Evolutionary conservation across 75 land plant genomes (phyloP), one percentile per base, ranked within the genome.

Genomic region (Sequoiadendron giganteum): DNA sequence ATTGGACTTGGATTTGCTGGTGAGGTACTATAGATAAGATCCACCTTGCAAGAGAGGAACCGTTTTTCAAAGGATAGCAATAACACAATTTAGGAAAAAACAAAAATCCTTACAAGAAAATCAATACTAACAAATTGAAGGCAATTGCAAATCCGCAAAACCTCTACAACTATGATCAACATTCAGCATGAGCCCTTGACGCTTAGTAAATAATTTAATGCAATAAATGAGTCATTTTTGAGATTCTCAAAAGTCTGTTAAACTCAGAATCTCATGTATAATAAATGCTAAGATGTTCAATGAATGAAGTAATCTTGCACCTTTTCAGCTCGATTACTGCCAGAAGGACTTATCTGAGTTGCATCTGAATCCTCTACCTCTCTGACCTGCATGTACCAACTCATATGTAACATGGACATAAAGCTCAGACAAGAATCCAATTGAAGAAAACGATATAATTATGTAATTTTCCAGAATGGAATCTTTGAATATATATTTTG

Each of bases 1-100:
- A 36, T 36, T 42, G 43, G 43, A 75, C 25, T 84, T 28, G 81
- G 48, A 28, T 38, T 34, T 83, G 89, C 42, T 43, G 87, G 18
- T 7, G 49, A 16, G 10, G 83, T 73, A 54, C 79, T 85, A 43
- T 79, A 85, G 43, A 45, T 70, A 85, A 79, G 34, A 78, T 92
- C 89, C 52, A 83, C 92, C 94, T 93, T 87, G 48, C 79, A 91
- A 82, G 84, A 45, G 43, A 42, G 18, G 87, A 90, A n/a, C 85
- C 87, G 48, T 80, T 80, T 40, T 2, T 25, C 48, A 21, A 80
- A 80, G n/a, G 21, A 42, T 80, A 7, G 8, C 5, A 21, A 48
- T 48, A 42, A 42, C 43, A 42, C 3, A 42, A 42, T 40, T 40
- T 42, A 3, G 4, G 32, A n/a, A 32, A 32, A 42, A 3, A 42